Conservation (phyloP, 176 grass and related monocot genomes). For the Oryza punctata region DNA sequence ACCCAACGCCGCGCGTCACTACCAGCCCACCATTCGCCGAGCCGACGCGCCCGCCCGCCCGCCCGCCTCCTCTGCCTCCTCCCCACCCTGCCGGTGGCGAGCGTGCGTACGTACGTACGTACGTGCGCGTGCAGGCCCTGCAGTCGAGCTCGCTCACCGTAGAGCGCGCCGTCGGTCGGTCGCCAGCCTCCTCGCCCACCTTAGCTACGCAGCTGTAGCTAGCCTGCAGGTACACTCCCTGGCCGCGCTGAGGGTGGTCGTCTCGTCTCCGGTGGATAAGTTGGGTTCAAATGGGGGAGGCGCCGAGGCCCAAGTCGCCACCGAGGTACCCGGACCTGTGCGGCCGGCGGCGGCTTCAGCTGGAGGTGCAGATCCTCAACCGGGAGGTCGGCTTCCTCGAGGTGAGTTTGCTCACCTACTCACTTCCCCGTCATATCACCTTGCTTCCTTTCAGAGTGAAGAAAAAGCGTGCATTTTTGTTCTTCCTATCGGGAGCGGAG, state of each 20-base stretch:
- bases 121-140: background rate
- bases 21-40: background rate
- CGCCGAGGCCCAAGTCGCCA: slow-evolving; percentile 78
- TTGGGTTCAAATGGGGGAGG: background rate
- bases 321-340: slow-evolving; percentile 83
- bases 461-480: too few relatives aligned
- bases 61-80: too few relatives aligned
- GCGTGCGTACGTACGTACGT: background rate
- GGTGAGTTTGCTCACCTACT: slow-evolving; percentile 4
- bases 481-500: background rate
- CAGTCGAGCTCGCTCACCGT: background rate
- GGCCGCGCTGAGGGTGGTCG: background rate
- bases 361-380: slow-evolving; percentile 93
- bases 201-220: background rate
- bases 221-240: background rate
- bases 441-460: too few relatives aligned
- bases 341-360: slow-evolving; percentile 77
- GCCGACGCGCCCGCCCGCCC: background rate
- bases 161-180: background rate
- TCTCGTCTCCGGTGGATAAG: too few relatives aligned
- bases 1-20: background rate
- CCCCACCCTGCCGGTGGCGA: too few relatives aligned
- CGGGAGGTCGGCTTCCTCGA: slow-evolving; percentile 87
- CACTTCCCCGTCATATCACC: too few relatives aligned
- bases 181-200: background rate